Base-by-base conservation (phyloP, 1,284 basidiomycete genomes). In the Laetiporus sulphureus region DNA sequence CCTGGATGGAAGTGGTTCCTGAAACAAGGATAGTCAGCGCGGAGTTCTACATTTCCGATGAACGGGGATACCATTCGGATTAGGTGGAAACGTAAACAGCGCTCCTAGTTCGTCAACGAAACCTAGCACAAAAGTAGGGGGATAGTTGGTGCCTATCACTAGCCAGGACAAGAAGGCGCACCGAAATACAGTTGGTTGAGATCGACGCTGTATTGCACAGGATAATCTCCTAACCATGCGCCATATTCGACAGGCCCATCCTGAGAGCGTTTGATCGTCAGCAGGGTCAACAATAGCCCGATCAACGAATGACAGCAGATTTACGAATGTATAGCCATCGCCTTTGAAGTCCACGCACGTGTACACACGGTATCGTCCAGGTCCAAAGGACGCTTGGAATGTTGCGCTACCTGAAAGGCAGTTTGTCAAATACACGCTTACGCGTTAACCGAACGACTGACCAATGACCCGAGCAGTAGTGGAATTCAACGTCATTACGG, bases 331-430 rank as follows among this genome's bases (percentile, higher is more conserved):
- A 40, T 70, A 76, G 0, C 73, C 75, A 22, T 72, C 69, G 3
- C 75, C 75, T 45, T 69, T 67, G 60, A 80, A 80, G 42, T 77
- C 75, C 1, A 77, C 71, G 48, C 79, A 81, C 0, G 74, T 72
- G 49, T 71, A 81, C 0, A 71, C 73, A n/a, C 62, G 63, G 51
- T 78, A 82, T 15, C 74, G 59, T 2, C 73, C 76, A 21, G 75
- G 74, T 16, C 73, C 73, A 49, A 77, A 77, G 0, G 71, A 74
- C 5, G 69, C 68, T 20, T 67, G 63, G 51, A 69, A 73, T 16
- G 63, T 62, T 4, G 63, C 58, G 6, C 65, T 63, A 7, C 62
- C 60, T 59, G 33, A 10, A 21, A 5, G 18, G 20, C 12, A 27
- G 5, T n/a, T 8, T 5, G 15, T 4, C 5, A 40, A 6, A 6